Conservation (phyloP, 192 early-diverging fungal species). For the Podila verticillata region DNA sequence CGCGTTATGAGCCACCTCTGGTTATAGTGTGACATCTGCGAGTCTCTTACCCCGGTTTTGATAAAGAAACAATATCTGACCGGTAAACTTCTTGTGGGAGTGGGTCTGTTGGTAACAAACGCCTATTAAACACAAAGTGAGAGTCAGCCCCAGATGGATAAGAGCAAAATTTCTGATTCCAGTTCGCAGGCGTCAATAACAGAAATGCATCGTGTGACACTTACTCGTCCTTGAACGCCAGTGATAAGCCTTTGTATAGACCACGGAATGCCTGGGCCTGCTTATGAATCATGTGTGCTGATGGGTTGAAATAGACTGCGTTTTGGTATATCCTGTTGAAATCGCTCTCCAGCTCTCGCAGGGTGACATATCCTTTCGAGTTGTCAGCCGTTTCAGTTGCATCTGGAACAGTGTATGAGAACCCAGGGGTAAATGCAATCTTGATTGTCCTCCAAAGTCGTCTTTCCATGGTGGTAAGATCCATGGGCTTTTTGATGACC, state of each 20-base stretch:
- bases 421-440: neutral
- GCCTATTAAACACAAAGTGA: neutral
- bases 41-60: conserved; percentile 20
- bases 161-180: too few species aligned
- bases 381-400: neutral
- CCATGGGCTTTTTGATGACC: conserved; percentile 58
- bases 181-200: too few species aligned
- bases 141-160: neutral
- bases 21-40: too few species aligned
- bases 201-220: neutral
- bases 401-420: neutral
- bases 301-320: conserved; percentile 35
- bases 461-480: conserved; percentile 54
- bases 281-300: conserved; percentile 13
- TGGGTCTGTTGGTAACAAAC: neutral
- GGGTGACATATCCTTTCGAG: conserved; percentile 37
- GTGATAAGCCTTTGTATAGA: conserved; percentile 4
- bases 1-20: neutral
- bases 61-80: conserved; percentile 4
- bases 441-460: conserved; percentile 53
- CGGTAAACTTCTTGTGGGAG: conserved; percentile 31
- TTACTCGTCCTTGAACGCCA: conserved; percentile 21
- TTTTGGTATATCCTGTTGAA: conserved; percentile 59
- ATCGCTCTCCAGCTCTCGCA: conserved; percentile 55
- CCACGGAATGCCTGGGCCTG: conserved; percentile 8